Percentiles rank a stretch among this genome's conserved stretches.
These are phyloP conservation scores for Phlyctochytrium planicorne DNA, from an alignment of 192 early-diverging fungal genomes.

Conservation along the genomic window DNA sequence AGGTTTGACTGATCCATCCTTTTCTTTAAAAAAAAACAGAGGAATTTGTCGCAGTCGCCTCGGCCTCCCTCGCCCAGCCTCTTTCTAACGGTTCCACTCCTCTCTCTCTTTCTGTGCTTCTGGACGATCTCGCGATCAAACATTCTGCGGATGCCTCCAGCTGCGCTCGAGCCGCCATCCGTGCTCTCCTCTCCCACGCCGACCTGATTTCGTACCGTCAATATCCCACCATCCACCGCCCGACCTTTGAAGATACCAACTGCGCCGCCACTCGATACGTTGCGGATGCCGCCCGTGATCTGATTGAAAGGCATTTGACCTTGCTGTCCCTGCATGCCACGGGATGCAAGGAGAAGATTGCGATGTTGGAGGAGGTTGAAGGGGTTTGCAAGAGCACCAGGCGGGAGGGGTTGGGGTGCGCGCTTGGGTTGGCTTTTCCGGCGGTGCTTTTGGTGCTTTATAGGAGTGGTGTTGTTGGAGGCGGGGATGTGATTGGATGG, in stretches of 20 bases:
- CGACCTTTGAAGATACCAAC: not conserved
- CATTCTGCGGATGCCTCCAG: not conserved
- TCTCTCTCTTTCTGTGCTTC: not conserved
- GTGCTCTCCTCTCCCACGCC: not conserved
- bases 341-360: not conserved
- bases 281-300: not conserved
- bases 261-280: not conserved
- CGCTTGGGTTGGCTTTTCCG: not conserved
- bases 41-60: not conserved
- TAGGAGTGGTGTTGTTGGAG: not conserved
- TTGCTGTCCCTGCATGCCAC: not conserved
- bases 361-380: not conserved
- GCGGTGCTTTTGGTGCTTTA: not conserved
- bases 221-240: not conserved
- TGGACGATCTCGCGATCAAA: not conserved
- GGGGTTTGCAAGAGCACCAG: not conserved
- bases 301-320: not conserved
- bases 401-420: not conserved
- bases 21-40: no score
- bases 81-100: not conserved
- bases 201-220: not conserved
- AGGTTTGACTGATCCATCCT: no score
- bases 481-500: not conserved
- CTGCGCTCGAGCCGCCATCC: not conserved
- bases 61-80: not conserved